Conservation (phyloP, 768 basidiomycete species). For the Hericium rajendrae region DNA sequence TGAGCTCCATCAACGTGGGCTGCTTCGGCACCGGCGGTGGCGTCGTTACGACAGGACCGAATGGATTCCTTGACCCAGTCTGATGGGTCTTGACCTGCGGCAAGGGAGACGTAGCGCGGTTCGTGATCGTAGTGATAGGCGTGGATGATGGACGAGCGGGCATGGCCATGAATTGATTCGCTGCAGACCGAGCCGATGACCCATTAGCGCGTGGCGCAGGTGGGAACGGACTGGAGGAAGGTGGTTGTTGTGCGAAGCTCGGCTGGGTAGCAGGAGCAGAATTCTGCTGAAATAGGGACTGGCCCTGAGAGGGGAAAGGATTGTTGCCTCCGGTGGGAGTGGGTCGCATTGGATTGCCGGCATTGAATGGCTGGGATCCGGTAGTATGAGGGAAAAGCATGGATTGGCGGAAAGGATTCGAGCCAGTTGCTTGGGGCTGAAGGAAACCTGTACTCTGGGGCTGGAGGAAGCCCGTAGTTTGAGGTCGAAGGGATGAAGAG, state of each 20-base stretch:
- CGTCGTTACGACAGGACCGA: constrained; percentile 58
- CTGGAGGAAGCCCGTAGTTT: constrained; percentile 30
- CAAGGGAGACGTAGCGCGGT: constrained; percentile 32
- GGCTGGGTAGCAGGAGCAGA: background rate
- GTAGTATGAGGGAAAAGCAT: constrained; percentile 26
- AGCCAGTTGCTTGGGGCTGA: constrained; percentile 38
- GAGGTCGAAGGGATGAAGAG: constrained; percentile 3
- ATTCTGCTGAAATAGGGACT: background rate
- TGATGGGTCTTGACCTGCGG: constrained; percentile 77
- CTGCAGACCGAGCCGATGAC: constrained; percentile 1
- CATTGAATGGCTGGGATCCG: constrained; percentile 8
- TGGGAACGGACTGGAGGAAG: constrained; percentile 3
- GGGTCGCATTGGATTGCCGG: constrained; percentile 2
- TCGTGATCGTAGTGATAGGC: constrained; percentile 38
- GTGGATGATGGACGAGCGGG: constrained; percentile 66
- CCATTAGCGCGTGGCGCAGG: background rate
- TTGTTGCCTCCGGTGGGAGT: constrained; percentile 6
- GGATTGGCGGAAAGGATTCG: constrained; percentile 81
- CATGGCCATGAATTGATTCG: constrained; percentile 13
- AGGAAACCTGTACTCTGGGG: constrained; percentile 39
- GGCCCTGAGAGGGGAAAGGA: constrained; percentile 3
- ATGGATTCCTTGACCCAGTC: constrained; percentile 94
- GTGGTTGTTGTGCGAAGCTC: background rate
- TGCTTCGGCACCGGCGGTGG: constrained; percentile 59
- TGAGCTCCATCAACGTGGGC: constrained; percentile 76